phyloP scores from a whole-genome alignment of 176 grass and related monocot genomes.

The Hyparrhenia diplandra region DNA sequence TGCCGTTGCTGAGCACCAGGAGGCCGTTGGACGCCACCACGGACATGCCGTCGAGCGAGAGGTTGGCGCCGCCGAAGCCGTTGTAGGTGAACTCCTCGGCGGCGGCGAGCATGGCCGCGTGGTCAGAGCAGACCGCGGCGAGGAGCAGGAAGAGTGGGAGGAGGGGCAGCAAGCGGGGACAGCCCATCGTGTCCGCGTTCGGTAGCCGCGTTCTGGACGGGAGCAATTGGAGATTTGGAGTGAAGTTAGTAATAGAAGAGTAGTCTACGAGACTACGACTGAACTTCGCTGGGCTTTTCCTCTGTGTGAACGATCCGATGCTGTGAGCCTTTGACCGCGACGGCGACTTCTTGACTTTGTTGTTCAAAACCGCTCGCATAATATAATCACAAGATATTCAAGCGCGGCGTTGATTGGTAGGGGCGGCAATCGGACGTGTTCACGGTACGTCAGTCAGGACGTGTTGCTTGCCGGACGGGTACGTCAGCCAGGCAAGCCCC shows the following conservation, averaged over 20 bases:
- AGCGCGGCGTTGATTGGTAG: neutral
- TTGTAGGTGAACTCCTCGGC: constrained; percentile 50
- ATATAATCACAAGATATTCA: neutral
- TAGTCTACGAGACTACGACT: too few relatives aligned
- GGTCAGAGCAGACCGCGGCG: neutral
- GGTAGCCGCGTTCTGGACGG: neutral
- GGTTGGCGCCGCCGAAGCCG: constrained; percentile 23
- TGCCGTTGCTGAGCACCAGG: constrained; percentile 48
- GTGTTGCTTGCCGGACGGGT: neutral
- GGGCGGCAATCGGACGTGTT: neutral
- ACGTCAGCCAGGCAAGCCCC: neutral
- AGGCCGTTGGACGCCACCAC: constrained; percentile 41
- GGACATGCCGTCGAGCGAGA: constrained; percentile 42
- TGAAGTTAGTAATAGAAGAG: neutral
- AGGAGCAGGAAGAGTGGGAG: constrained; percentile 1
- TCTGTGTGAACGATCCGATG: constrained; percentile 15
- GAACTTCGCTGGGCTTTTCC: neutral
- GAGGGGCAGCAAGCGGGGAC: neutral
- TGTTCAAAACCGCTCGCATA: neutral
- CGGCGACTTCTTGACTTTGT: neutral
- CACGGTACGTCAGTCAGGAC: neutral
- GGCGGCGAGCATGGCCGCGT: neutral
- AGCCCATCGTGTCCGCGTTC: constrained; percentile 2
- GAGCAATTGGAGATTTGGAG: neutral
- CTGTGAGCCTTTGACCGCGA: neutral